phyloP scores from a whole-genome alignment of 805 yeast species.

The Ogataea glucozyma region DNA sequence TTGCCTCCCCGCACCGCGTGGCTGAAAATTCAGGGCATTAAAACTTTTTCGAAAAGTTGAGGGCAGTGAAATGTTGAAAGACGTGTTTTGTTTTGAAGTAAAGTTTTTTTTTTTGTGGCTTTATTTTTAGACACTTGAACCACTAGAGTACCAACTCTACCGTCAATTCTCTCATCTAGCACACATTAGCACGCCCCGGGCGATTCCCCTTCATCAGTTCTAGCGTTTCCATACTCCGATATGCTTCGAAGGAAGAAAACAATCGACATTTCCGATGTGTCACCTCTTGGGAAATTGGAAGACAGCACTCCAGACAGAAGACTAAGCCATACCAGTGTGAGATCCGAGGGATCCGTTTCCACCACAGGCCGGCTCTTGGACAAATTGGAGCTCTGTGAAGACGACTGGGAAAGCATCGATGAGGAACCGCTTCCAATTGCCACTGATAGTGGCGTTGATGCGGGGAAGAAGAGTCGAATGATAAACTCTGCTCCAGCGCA shows the following conservation, averaged over 20 bases:
- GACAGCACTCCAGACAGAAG: constrained; percentile 4
- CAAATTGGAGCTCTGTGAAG: constrained; percentile 34
- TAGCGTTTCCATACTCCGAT: too few species aligned
- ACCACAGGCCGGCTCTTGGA: constrained; percentile 37
- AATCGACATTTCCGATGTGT: constrained; percentile 7
- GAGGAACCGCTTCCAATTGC: constrained; percentile 2
- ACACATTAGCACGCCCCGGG: too few species aligned
- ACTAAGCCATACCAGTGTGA: constrained; percentile 22
- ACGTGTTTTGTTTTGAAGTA: too few species aligned
- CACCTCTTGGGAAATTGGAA: constrained; percentile 19
- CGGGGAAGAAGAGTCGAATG: neutral
- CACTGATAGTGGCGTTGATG: neutral
- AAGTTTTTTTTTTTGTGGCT: neutral
- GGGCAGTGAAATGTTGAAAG: too few species aligned
- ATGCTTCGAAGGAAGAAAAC: constrained; percentile 7
- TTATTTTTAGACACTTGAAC: neutral
- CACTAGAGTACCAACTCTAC: neutral
- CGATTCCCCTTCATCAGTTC: too few species aligned
- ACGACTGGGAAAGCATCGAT: constrained; percentile 28
- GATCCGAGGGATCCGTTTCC: constrained; percentile 29
- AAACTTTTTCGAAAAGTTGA: too few species aligned
- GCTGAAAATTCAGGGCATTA: too few species aligned
- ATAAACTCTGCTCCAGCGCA: constrained; percentile 29
- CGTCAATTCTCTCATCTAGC: neutral
- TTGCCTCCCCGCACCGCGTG: too few species aligned